Evolutionary conservation across 140 eudicot species (phyloP).

Genomic region (Flaveria floridana): DNA sequence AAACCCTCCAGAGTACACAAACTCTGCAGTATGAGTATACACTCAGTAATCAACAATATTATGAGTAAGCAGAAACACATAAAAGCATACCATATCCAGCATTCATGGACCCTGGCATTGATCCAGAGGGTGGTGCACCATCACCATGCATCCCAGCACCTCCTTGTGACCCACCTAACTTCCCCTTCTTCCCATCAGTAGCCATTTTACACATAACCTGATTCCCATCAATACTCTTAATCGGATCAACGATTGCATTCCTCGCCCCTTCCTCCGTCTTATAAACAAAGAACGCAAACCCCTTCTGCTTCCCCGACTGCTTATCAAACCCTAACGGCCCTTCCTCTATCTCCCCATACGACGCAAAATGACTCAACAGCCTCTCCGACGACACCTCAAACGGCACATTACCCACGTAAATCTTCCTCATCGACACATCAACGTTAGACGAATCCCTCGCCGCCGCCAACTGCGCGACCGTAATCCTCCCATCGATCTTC

Average conservation of each 20-base stretch:
- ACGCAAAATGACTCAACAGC: constrained; percentile 52
- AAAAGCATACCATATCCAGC: constrained; percentile 32
- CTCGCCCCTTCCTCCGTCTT: constrained; percentile 82
- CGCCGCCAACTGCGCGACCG: constrained; percentile 80
- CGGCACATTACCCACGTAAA: constrained; percentile 86
- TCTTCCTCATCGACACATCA: constrained; percentile 68
- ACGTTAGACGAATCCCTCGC: constrained; percentile 40
- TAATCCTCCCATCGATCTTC: constrained; percentile 84
- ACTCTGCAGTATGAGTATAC: neutral
- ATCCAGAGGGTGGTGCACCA: constrained; percentile 30
- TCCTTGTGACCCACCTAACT: constrained; percentile 40
- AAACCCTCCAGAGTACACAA: no score
- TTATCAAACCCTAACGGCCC: constrained; percentile 95
- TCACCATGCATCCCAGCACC: constrained; percentile 29
- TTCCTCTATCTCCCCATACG: constrained; percentile 84
- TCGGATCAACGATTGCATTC: constrained; percentile 55
- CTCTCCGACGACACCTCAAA: constrained; percentile 62
- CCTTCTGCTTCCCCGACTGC: constrained; percentile 70
- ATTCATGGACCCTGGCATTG: constrained; percentile 35
- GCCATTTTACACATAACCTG: constrained; percentile 87
- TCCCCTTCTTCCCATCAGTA: constrained; percentile 74
- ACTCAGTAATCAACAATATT: neutral
- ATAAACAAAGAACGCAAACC: constrained; percentile 88
- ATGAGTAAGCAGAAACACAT: neutral
- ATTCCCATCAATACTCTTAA: constrained; percentile 68